These are phyloP conservation scores for Trametes cubensis DNA, from an alignment of 768 basidiomycete species.

Conservation along the genomic window DNA sequence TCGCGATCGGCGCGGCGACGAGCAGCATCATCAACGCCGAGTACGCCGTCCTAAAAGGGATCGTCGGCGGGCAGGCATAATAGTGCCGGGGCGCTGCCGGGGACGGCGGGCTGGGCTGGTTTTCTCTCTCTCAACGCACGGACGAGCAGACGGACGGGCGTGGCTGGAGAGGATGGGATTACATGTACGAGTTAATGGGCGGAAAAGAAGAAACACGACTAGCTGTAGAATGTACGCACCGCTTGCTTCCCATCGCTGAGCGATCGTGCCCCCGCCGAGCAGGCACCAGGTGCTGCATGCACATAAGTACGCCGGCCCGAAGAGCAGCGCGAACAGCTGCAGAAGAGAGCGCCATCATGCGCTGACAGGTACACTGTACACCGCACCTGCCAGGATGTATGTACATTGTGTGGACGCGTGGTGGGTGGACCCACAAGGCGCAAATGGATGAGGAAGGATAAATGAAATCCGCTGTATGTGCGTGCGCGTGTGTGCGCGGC, in stretches of 20 bases:
- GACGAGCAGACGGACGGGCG: background rate
- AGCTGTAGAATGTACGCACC: conserved; percentile 13
- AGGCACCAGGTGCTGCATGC: too few species aligned
- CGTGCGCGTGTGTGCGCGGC: too few species aligned
- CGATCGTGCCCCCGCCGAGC: too few species aligned
- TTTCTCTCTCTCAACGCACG: too few species aligned
- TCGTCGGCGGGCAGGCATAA: conserved; percentile 34
- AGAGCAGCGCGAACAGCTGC: background rate
- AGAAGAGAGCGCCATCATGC: background rate
- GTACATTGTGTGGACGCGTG: conserved; percentile 13
- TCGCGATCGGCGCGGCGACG: conserved; percentile 94
- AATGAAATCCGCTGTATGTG: conserved; percentile 6
- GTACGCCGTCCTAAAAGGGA: conserved; percentile 81
- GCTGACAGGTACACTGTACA: too few species aligned
- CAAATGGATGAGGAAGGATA: conserved; percentile 22
- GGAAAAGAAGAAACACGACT: conserved; percentile 18
- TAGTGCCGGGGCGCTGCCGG: background rate
- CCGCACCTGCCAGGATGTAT: too few species aligned
- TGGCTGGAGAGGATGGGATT: conserved; percentile 16
- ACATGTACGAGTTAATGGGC: conserved; percentile 26
- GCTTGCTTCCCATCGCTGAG: too few species aligned
- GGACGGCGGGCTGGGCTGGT: too few species aligned
- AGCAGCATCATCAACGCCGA: conserved; percentile 97
- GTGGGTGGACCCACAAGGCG: conserved; percentile 23
- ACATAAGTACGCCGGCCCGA: too few species aligned